Evolutionary conservation across 176 grass and related monocot genomes (phyloP).

Genomic region (Canna indica): DNA sequence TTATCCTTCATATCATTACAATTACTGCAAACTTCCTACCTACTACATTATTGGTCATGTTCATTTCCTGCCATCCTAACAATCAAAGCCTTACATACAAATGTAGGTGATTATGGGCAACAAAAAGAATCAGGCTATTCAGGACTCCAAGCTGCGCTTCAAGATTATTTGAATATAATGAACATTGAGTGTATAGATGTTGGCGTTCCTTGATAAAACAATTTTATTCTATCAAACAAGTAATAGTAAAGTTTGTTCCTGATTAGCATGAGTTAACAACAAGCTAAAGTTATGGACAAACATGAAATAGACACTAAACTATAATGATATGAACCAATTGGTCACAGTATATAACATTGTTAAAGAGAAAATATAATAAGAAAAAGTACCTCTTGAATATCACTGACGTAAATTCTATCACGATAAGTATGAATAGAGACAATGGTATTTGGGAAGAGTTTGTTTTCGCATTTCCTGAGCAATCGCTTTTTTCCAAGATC

Average conservation of each 20-base stretch:
- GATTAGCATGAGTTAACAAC: neutral
- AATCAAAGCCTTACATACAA: neutral
- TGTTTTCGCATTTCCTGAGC: conserved; percentile 96
- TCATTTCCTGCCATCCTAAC: neutral
- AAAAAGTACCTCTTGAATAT: conserved; percentile 83
- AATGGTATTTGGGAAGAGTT: conserved; percentile 78
- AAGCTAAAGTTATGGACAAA: neutral
- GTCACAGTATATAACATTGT: neutral
- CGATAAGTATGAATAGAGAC: conserved; percentile 89
- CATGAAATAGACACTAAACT: neutral
- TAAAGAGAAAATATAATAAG: conserved; percentile 9
- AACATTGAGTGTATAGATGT: neutral
- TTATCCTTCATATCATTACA: too few relatives aligned
- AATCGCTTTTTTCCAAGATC: conserved; percentile 88
- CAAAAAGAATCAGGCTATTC: neutral
- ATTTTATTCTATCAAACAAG: neutral
- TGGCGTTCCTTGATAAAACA: neutral
- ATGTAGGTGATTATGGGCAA: neutral
- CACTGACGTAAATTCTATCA: conserved; percentile 93
- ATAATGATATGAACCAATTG: neutral
- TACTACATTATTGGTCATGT: neutral
- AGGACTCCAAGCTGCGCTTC: neutral
- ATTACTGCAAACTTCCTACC: too few relatives aligned
- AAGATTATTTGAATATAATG: neutral
- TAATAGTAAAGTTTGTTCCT: neutral